phyloP scores from a whole-genome alignment of 495 filamentous ascomycete genomes.

The Bombardia bombarda region DNA sequence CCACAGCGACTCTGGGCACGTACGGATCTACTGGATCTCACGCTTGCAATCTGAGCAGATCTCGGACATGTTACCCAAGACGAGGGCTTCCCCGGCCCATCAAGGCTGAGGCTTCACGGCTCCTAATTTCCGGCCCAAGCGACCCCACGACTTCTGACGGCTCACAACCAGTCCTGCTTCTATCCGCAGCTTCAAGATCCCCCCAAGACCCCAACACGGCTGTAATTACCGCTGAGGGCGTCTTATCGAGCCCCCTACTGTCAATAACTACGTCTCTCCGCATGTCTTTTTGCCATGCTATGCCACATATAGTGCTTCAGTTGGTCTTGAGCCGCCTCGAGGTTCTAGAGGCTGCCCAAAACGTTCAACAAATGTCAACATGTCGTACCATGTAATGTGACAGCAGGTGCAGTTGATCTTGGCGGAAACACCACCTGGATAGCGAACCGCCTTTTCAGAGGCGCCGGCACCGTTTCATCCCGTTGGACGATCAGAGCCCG shows the following conservation, averaged over 20 bases:
- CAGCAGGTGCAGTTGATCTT: too few species aligned
- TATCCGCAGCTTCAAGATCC: background rate
- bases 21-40: background rate
- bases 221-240: background rate
- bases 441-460: background rate
- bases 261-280: background rate
- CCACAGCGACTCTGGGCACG: background rate
- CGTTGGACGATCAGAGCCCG: background rate
- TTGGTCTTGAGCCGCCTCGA: too few species aligned
- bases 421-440: too few species aligned
- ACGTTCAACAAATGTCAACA: too few species aligned
- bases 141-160: background rate
- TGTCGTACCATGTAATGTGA: too few species aligned
- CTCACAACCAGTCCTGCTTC: background rate
- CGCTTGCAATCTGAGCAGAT: background rate
- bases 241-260: background rate
- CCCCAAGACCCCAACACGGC: background rate
- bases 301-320: too few species aligned
- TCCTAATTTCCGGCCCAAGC: conserved; percentile 2
- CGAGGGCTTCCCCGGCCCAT: conserved; percentile 2
- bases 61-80: background rate
- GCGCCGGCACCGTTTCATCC: background rate
- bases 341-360: too few species aligned
- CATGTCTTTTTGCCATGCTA: too few species aligned
- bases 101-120: background rate